Evolutionary conservation across 164 flowering plant genomes (phyloP), one percentile per base, ranked within the genome.

Genomic region (Macadamia integrifolia): DNA sequence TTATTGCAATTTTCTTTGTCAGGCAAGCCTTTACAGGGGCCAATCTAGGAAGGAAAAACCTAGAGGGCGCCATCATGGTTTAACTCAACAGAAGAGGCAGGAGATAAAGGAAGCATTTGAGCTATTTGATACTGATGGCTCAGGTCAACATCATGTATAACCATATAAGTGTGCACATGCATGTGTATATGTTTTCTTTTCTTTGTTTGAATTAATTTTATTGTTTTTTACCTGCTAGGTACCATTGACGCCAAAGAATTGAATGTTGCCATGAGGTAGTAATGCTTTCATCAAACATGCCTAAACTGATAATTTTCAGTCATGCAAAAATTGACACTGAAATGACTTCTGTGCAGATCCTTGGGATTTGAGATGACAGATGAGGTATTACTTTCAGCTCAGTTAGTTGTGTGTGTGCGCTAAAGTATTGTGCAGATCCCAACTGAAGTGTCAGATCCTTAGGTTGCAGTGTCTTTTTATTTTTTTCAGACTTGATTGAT

Each of bases 31-130:
- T 17, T 78, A 80, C 53, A 70, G 88, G 75, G 83, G 83, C 1
- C 50, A 46, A 62, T 66, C 88, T 28, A 85, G 84, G 76, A 82
- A 62, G 72, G 91, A 87, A 0, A 94, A 89, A 66, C 90, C 84
- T 1, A 84, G 81, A 76, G 85, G 88, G 30, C 92, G 93, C 9
- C 86, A 85, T 70, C 92, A 85, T 75, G 95, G 91, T 10, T 72
- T 94, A 73, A 79, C 85, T 40, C 83, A 75, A 49, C 98, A 88
- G 78, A 92, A 92, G 85, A 88, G 40, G 81, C 91, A 90, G 71
- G 99, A 94, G 83, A 94, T 92, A 29, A 90, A 74, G 80, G 99
- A 94, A 82, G 99, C 98, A 28, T 94, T 94, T 77, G 96, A 94
- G 63, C 82, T 92, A 31, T 92, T 94, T 77, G 99, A 94, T 76